Evolutionary conservation across 768 basidiomycete genomes (phyloP).

Genomic region (Russula dissimulans): DNA sequence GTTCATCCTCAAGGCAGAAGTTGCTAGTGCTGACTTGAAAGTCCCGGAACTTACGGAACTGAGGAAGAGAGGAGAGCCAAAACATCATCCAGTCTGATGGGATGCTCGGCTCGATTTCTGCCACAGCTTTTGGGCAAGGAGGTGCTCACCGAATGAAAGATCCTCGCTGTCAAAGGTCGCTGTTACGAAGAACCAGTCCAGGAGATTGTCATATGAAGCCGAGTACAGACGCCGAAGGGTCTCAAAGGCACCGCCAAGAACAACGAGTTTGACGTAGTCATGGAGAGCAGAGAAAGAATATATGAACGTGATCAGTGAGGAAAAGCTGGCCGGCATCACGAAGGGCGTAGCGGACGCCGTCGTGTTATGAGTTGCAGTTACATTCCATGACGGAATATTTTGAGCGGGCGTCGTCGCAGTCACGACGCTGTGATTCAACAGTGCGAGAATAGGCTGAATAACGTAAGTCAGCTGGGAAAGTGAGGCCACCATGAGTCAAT

Average conservation of each 20-base stretch:
- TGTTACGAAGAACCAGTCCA: conserved; percentile 52
- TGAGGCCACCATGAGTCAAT: not conserved
- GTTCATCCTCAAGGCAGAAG: conserved; percentile 30
- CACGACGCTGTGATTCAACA: not conserved
- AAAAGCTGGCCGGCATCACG: conserved; percentile 20
- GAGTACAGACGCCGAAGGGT: conserved; percentile 41
- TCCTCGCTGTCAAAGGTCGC: conserved; percentile 54
- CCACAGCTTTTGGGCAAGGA: not conserved
- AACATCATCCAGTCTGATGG: conserved; percentile 57
- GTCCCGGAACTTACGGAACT: conserved; percentile 49
- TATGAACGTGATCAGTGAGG: conserved; percentile 35
- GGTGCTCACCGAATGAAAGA: conserved; percentile 40
- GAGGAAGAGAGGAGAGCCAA: conserved; percentile 54
- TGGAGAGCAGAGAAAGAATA: conserved; percentile 45
- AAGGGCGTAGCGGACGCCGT: not conserved
- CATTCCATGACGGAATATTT: not conserved
- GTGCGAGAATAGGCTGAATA: not conserved
- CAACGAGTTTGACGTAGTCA: conserved; percentile 57
- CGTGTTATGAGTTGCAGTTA: not conserved
- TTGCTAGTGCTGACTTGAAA: conserved; percentile 41
- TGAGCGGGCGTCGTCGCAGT: too few relatives aligned
- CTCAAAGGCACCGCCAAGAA: conserved; percentile 56
- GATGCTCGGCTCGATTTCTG: not conserved
- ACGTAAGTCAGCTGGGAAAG: not conserved
- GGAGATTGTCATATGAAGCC: conserved; percentile 34